A percentile compares a stretch with the other conserved stretches of the same genome.
phyloP scores from a whole-genome alignment of 768 basidiomycete species.

The Mycena rosella region DNA sequence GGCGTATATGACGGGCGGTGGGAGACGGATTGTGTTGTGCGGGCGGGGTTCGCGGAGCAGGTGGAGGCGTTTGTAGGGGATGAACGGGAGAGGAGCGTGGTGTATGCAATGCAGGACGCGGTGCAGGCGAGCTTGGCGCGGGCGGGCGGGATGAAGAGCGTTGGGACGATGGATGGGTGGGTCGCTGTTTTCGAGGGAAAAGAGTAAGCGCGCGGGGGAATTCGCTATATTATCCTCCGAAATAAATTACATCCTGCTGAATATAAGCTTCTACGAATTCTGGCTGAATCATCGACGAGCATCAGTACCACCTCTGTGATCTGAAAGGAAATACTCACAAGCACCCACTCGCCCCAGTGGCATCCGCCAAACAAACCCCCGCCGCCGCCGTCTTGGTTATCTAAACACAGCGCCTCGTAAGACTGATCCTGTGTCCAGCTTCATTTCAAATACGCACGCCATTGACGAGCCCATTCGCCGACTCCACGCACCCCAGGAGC shows the following conservation, averaged over 20 bases:
- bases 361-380: conserved; percentile 15
- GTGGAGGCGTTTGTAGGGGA: conserved; percentile 42
- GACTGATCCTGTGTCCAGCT: background rate
- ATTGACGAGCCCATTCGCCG: conserved; percentile 18
- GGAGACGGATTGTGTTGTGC: conserved; percentile 46
- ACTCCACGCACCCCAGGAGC: conserved; percentile 19
- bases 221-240: background rate
- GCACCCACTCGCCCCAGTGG: conserved; percentile 9
- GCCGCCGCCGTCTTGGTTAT: conserved; percentile 12
- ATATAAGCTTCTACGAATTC: background rate
- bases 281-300: background rate
- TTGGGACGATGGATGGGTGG: conserved; percentile 51
- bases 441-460: conserved; percentile 1
- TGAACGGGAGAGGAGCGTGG: conserved; percentile 48
- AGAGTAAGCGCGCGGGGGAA: background rate
- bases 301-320: too few relatives aligned
- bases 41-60: conserved; percentile 40
- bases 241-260: background rate
- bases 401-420: background rate
- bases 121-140: conserved; percentile 31
- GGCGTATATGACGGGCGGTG: conserved; percentile 50
- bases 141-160: conserved; percentile 35
- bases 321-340: conserved; percentile 8
- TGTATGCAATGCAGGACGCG: conserved; percentile 49
- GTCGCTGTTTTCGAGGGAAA: conserved; percentile 36